These are phyloP conservation scores for Carallia pectinifolia DNA, from an alignment of 345 rosid genomes.

Conservation along the genomic window DNA sequence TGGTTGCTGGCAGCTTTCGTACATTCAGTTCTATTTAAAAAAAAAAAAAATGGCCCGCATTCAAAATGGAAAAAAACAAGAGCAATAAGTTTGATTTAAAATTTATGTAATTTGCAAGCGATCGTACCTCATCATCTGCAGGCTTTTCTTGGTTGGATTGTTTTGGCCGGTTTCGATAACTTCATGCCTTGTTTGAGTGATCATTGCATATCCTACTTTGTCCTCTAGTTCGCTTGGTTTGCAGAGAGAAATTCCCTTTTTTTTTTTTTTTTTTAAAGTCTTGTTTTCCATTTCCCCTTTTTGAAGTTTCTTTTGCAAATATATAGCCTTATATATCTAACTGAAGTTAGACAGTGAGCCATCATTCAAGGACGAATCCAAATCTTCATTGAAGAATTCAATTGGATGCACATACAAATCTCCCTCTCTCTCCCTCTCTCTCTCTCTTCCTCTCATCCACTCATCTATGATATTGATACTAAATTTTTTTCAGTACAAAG, in stretches of 20 bases:
- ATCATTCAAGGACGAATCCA: conserved; percentile 25
- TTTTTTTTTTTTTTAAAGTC: background rate
- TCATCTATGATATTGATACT: no score
- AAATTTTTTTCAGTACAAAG: no score
- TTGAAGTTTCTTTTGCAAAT: conserved; percentile 18
- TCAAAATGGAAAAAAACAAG: no score
- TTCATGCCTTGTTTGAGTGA: conserved; percentile 36
- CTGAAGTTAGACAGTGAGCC: conserved; percentile 27
- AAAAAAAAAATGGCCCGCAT: no score
- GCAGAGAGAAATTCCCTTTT: background rate
- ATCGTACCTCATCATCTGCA: conserved; percentile 24
- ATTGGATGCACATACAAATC: conserved; percentile 9
- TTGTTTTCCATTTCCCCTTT: conserved; percentile 5
- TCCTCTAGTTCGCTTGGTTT: conserved; percentile 26
- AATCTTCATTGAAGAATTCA: conserved; percentile 39
- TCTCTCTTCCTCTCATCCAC: no score
- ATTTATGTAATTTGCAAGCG: no score
- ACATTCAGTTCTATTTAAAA: no score
- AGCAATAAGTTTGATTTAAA: no score
- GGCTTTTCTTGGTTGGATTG: conserved; percentile 35
- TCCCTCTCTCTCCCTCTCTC: background rate
- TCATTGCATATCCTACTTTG: conserved; percentile 37
- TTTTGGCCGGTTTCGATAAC: conserved; percentile 43
- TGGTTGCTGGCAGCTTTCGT: no score
- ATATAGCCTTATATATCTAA: conserved; percentile 20